phyloP scores from a whole-genome alignment of 495 filamentous ascomycete species.

The Aspergillus nanangensis region DNA sequence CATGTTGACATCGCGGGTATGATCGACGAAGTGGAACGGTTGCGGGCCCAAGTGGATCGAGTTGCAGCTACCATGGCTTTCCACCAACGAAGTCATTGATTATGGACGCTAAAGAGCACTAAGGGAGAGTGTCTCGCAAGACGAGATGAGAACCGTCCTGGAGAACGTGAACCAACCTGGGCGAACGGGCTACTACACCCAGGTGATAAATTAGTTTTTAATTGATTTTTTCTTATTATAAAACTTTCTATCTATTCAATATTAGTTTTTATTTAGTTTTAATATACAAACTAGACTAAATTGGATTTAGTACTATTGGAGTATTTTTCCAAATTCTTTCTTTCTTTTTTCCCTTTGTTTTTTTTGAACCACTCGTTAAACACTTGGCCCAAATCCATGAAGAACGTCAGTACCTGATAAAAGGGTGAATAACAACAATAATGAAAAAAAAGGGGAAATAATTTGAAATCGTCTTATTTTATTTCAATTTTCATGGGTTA shows the following conservation, averaged over 20 bases:
- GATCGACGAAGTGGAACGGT: slow-evolving; percentile 36
- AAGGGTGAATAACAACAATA: no score
- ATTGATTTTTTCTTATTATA: no score
- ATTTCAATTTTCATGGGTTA: neutral
- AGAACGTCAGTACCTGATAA: no score
- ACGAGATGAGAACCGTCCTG: neutral
- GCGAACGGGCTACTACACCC: slow-evolving; percentile 4
- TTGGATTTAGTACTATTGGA: no score
- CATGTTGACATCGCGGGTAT: slow-evolving; percentile 27
- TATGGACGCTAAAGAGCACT: neutral
- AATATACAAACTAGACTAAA: no score
- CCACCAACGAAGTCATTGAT: slow-evolving; percentile 14
- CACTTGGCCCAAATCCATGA: no score
- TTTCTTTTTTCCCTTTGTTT: no score
- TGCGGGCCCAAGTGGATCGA: slow-evolving; percentile 38
- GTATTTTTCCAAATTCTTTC: no score
- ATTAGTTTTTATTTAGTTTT: no score
- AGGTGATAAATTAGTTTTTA: no score
- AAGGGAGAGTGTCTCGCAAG: neutral
- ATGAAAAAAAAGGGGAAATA: slow-evolving; percentile 3
- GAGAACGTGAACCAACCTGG: neutral
- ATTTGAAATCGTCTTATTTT: neutral
- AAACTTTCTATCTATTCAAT: no score
- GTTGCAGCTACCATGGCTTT: slow-evolving; percentile 21
- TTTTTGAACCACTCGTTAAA: no score